phyloP scores from a whole-genome alignment of 78 protist species.

The Dictyostelium citrinum region DNA sequence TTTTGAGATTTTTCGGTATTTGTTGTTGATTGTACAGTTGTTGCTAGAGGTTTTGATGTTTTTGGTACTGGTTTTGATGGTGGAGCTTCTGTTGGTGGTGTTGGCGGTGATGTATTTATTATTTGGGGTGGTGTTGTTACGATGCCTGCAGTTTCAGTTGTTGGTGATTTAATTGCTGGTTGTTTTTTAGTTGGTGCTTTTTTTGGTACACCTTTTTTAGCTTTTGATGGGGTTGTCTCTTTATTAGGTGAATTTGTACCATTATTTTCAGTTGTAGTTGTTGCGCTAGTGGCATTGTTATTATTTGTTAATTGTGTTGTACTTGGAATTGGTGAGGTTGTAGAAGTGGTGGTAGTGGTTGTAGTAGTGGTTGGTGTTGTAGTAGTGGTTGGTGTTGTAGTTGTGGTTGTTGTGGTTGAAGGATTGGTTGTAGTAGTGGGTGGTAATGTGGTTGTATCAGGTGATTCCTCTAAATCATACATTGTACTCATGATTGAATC shows the following conservation, averaged over 20 bases:
- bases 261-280: neutral
- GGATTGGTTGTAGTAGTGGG: neutral
- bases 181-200: conserved; percentile 9
- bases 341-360: neutral
- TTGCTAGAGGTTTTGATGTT: neutral
- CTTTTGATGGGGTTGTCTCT: neutral
- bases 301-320: neutral
- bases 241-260: neutral
- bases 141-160: neutral
- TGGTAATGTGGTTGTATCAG: neutral
- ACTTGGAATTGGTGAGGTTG: neutral
- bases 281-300: no score
- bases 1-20: neutral
- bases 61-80: neutral
- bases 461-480: conserved; percentile 17
- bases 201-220: neutral
- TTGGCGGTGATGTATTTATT: neutral
- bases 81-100: neutral
- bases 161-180: neutral
- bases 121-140: neutral
- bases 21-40: neutral
- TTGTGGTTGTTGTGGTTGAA: neutral
- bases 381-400: neutral
- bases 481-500: conserved; percentile 4
- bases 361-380: neutral